These are phyloP conservation scores for Citrullus colocynthis DNA, from an alignment of 306 rosid species.

Conservation along the genomic window DNA sequence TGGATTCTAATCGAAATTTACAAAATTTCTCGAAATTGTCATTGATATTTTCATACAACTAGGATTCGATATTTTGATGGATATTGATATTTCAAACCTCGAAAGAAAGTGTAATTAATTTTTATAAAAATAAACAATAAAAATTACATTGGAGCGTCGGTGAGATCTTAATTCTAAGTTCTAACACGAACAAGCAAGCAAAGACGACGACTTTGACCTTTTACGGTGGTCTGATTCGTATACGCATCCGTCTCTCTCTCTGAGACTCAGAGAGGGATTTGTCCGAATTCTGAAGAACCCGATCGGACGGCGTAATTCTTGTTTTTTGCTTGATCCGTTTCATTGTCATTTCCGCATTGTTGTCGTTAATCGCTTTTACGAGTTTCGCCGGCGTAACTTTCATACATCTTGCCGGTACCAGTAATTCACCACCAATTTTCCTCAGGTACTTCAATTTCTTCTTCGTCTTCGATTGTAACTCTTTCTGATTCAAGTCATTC, in stretches of 20 bases:
- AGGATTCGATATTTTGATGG: no score
- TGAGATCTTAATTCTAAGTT: no score
- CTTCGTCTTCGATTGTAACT: not conserved
- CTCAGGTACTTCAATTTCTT: not conserved
- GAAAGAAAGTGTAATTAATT: no score
- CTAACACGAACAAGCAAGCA: not conserved
- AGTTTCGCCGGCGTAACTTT: not conserved
- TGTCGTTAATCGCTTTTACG: not conserved
- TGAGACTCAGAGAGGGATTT: not conserved
- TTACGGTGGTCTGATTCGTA: slow-evolving; percentile 5
- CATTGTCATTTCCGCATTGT: not conserved
- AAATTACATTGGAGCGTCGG: no score
- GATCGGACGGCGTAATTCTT: not conserved
- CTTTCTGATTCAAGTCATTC: not conserved
- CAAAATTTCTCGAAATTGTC: no score
- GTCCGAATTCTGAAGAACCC: not conserved
- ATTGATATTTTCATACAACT: no score
- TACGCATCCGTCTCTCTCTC: not conserved
- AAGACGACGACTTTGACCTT: slow-evolving; percentile 6
- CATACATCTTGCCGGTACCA: not conserved
- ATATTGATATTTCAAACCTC: no score
- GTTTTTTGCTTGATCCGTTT: not conserved
- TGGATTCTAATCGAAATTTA: no score
- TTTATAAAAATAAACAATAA: no score
- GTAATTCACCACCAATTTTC: not conserved